A percentile compares a stretch with the other conserved stretches of the same genome.
Conservation (phyloP, 768 basidiomycete genomes). For the Boletales sp. region DNA sequence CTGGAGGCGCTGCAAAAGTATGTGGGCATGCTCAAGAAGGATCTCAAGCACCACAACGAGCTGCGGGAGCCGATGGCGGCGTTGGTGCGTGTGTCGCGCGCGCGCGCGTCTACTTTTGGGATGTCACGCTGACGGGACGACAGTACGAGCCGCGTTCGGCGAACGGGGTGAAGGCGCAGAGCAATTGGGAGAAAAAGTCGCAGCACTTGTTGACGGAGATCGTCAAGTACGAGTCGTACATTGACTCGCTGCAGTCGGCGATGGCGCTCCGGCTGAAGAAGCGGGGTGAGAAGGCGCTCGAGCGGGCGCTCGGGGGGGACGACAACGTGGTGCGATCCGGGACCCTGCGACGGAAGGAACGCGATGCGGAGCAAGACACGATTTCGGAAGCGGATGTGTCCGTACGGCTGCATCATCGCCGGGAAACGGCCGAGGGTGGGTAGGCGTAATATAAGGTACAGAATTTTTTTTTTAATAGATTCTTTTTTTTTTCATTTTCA, state of each 20-base stretch:
- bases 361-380: conserved; percentile 41
- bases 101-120: neutral
- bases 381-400: conserved; percentile 46
- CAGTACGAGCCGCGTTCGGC: conserved; percentile 79
- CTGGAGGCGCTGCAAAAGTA: conserved; percentile 86
- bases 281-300: conserved; percentile 82
- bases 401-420: conserved; percentile 34
- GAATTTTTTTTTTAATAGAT: conserved; percentile 18
- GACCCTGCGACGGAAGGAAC: conserved; percentile 39
- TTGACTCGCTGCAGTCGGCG: conserved; percentile 81
- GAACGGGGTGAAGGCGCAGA: conserved; percentile 70
- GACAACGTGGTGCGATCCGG: conserved; percentile 28
- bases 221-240: conserved; percentile 93
- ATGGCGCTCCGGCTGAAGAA: conserved; percentile 85
- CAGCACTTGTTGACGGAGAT: conserved; percentile 88
- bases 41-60: conserved; percentile 80
- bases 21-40: conserved; percentile 67
- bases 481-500: neutral
- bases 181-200: conserved; percentile 93
- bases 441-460: conserved; percentile 20
- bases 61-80: conserved; percentile 77
- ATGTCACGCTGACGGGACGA: conserved; percentile 8
- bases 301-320: conserved; percentile 48
- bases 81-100: conserved; percentile 46
- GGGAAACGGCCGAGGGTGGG: conserved; percentile 41